Percentiles rank a stretch among this genome's conserved stretches.
phyloP scores from a whole-genome alignment of 2,329 filamentous ascomycete genomes.

The Domatiomyces globalis region DNA sequence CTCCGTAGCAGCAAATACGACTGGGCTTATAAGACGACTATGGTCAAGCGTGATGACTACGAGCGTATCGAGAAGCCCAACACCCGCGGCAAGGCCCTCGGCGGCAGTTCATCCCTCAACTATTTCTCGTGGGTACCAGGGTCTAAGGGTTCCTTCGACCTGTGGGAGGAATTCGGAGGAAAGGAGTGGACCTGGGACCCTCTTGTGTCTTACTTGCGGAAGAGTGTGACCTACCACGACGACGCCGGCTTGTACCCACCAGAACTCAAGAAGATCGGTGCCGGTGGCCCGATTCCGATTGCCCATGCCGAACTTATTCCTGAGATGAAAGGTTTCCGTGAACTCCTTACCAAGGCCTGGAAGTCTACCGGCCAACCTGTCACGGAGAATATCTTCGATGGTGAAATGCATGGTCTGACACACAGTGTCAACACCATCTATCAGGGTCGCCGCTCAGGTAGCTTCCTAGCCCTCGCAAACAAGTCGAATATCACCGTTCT shows the following conservation, averaged over 20 bases:
- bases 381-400: slow-evolving; percentile 43
- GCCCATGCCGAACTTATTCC: slow-evolving; percentile 41
- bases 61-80: slow-evolving; percentile 50
- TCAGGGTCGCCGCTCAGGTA: slow-evolving; percentile 40
- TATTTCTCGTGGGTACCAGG: slow-evolving; percentile 53
- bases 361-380: slow-evolving; percentile 37
- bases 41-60: slow-evolving; percentile 46
- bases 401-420: slow-evolving; percentile 40
- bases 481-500: slow-evolving; percentile 44
- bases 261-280: slow-evolving; percentile 38
- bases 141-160: slow-evolving; percentile 41
- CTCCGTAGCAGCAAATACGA: slow-evolving; percentile 43
- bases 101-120: slow-evolving; percentile 45
- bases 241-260: slow-evolving; percentile 33
- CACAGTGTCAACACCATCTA: slow-evolving; percentile 45
- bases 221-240: slow-evolving; percentile 45
- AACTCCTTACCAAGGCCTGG: slow-evolving; percentile 36
- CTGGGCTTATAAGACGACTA: slow-evolving; percentile 42
- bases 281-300: slow-evolving; percentile 39
- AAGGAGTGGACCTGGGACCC: slow-evolving; percentile 43
- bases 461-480: slow-evolving; percentile 37
- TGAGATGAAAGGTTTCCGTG: slow-evolving; percentile 37
- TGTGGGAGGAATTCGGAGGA: slow-evolving; percentile 34
- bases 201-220: slow-evolving; percentile 38
- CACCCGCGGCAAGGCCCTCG: slow-evolving; percentile 45